Evolutionary conservation across 1,284 basidiomycete species (phyloP), one percentile per base, ranked within the genome.

Genomic region (Rhodotorula sp.): DNA sequence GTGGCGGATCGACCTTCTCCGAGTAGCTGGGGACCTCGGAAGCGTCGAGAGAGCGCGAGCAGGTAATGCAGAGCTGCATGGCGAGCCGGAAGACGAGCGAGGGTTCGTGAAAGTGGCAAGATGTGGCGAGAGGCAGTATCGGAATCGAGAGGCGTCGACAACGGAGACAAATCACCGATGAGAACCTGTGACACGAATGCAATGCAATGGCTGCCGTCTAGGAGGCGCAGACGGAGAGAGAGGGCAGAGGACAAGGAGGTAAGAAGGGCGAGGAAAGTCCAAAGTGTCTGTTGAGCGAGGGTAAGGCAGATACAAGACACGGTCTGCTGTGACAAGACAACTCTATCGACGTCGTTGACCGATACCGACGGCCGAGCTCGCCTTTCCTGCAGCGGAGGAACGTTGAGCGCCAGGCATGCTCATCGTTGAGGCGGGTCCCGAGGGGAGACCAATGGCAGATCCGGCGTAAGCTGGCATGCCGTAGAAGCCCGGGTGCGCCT

Each of bases 21-120:
- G 62, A 65, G 20, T 60, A 39, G 4, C 58, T 15, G 7, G 64
- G 64, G n/a, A 44, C 39, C 2, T 47, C n/a, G 2, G 27, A 5
- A 4, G 55, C 29, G 27, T 61, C 53, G 44, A 74, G 64, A 0
- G 67, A 62, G 2, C 62, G 34, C 13, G 62, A 74, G 34, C 72
- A 74, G 1, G 70, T 62, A 5, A 64, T 44, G 46, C 72, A 74
- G 20, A 74, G 72, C 27, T 34, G 30, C 47, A 66, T 60, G 11
- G 44, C 7, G 30, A 15, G 39, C 39, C 9, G 22, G n/a, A 59
- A 11, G 19, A 24, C 6, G 52, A 17, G 17, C 19, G 20, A 59
- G 39, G 5, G 61, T 22, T 17, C 29, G 29, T 22, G 44, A 27
- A 32, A 9, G 17, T 30, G 32, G 30, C 30, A 29, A 52, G 46